Base-by-base conservation (phyloP, 2,329 filamentous ascomycete species). In the Tolypocladium nubicola region DNA sequence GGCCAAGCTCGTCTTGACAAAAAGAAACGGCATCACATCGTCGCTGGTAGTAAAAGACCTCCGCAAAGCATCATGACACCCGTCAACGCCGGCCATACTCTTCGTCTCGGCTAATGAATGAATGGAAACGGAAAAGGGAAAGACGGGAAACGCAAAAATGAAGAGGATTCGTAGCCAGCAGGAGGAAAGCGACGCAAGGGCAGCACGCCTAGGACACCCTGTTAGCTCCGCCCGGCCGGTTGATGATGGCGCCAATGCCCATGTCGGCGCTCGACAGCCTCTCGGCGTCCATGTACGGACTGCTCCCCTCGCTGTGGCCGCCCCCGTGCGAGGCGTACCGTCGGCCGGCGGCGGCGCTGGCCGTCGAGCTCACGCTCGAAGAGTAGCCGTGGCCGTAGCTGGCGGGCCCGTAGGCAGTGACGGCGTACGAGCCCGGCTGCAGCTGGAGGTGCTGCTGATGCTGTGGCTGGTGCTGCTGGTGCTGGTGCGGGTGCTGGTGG, bases 211-310 rank as follows among this genome's bases (percentile, higher is more conserved):
- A 57, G 33, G 41, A 37, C 14, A 52, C 26, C 37, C 56, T 57
- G 66, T 41, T 65, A 37, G 66, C 64, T 40, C 69, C 66, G 10
- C 68, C 66, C 16, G 77, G 73, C 30, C 79, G 74, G 68, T 84
- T 82, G 62, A 85, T 81, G 58, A 85, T 78, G 54, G 79, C 73
- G 55, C 79, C 78, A 63, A 86, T 84, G 30, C 79, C 81, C 81
- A 85, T 84, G 63, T 84, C 82, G 53, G 79, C 77, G 61, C 79
- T 80, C 7, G 81, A 74, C 56, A 83, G 71, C 47, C 81, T 70
- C 61, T 76, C 75, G 10, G 72, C 70, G 61, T 63, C 70, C 70
- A 80, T 66, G 58, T 81, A 81, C 3, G 78, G 76, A 58, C 78
- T 79, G 35, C 69, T 71, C 13, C 71, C 72, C 61, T 75, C 71